A percentile compares a stretch with the other conserved stretches of the same genome.
phyloP scores from a whole-genome alignment of 73 alveolate species.

The Strombidium stylifer region DNA sequence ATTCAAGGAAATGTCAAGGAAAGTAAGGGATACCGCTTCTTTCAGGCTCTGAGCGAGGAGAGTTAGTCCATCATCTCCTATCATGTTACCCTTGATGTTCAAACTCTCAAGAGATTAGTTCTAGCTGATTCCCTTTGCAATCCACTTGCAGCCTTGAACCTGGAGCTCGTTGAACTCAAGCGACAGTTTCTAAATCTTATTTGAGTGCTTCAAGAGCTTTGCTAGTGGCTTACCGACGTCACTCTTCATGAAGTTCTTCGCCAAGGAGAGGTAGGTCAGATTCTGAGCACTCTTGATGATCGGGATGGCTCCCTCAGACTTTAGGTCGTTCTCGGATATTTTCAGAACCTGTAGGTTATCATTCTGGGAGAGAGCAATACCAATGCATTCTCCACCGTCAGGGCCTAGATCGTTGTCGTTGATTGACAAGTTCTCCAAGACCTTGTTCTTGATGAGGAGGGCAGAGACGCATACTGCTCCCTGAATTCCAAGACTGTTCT shows the following conservation, averaged over 20 bases:
- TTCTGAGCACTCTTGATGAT: constrained; percentile 84
- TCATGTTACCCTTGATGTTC: constrained; percentile 70
- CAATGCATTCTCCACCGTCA: constrained; percentile 97
- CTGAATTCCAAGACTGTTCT: constrained; percentile 90
- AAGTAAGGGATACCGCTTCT: constrained; percentile 71
- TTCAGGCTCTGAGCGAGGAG: constrained; percentile 70
- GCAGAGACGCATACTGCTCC: constrained; percentile 96
- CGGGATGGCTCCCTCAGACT: constrained; percentile 94
- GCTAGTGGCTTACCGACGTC: constrained; percentile 88
- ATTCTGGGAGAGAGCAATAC: constrained; percentile 91
- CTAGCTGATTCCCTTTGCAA: constrained; percentile 84
- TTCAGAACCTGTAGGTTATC: constrained; percentile 78
- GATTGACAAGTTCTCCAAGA: constrained; percentile 79
- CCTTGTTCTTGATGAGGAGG: constrained; percentile 80
- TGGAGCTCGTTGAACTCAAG: constrained; percentile 91
- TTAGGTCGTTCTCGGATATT: constrained; percentile 92
- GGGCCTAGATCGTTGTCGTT: constrained; percentile 95
- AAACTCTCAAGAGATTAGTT: constrained; percentile 60
- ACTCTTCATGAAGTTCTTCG: constrained; percentile 86
- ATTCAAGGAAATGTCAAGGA: constrained; percentile 86
- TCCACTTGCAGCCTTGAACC: constrained; percentile 90
- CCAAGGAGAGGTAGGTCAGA: constrained; percentile 75
- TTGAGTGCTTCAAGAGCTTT: constrained; percentile 71
- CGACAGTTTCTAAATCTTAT: constrained; percentile 73
- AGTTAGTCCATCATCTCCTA: constrained; percentile 74